Conservation (phyloP, 441 rosid species). For the Metrosideros polymorpha region DNA sequence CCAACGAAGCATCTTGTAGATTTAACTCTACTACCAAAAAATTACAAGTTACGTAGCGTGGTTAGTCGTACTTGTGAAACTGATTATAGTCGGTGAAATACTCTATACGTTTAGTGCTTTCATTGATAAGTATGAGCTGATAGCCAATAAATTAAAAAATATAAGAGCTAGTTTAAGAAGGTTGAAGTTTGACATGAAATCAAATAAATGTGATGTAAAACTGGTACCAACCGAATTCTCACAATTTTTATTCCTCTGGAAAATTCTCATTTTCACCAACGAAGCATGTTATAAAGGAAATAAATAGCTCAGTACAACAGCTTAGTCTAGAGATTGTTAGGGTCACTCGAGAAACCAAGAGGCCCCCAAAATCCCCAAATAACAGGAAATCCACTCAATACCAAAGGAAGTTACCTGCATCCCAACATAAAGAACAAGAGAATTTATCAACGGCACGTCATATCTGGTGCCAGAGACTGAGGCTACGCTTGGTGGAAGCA, state of each 20-base stretch:
- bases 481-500: slow-evolving; percentile 69
- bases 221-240: neutral
- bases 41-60: neutral
- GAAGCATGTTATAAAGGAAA: neutral
- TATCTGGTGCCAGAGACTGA: slow-evolving; percentile 83
- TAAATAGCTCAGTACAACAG: neutral
- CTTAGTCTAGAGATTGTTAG: neutral
- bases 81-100: neutral
- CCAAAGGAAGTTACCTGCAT: slow-evolving; percentile 64
- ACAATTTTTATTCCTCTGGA: neutral
- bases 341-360: neutral
- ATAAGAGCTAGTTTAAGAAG: neutral
- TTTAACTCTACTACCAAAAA: neutral
- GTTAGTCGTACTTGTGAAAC: neutral
- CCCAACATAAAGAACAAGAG: slow-evolving; percentile 95
- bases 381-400: neutral
- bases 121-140: neutral
- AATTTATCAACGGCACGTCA: slow-evolving; percentile 86
- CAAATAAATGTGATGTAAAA: neutral
- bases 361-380: neutral
- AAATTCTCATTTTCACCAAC: neutral
- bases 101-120: neutral
- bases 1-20: neutral
- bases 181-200: neutral
- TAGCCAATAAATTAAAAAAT: neutral